Evolutionary conservation across 345 rosid species (phyloP).

Genomic region (Geranium brycei): DNA sequence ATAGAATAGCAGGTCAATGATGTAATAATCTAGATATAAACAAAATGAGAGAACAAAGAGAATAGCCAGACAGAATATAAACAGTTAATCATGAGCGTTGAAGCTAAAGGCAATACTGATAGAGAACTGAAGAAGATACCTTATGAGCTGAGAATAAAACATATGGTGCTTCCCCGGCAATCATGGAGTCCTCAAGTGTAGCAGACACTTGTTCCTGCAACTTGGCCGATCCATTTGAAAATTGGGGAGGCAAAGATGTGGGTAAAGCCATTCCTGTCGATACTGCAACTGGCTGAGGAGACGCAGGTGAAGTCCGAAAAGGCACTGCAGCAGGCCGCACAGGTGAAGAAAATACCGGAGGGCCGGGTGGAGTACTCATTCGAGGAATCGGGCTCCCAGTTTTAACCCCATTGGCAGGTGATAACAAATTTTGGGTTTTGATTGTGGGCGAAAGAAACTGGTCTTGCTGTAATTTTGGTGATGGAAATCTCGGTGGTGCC

Average conservation of each 20-base stretch:
- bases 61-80: background rate
- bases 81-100: background rate
- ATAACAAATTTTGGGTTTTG: conserved; percentile 32
- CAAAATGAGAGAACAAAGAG: background rate
- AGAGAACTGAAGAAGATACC: conserved; percentile 29
- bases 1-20: background rate
- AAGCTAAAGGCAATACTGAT: background rate
- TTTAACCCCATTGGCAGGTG: conserved; percentile 55
- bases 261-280: conserved; percentile 68
- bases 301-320: conserved; percentile 74
- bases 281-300: conserved; percentile 83
- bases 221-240: conserved; percentile 54
- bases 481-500: conserved; percentile 52
- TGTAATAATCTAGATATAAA: background rate
- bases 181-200: conserved; percentile 35
- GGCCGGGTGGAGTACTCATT: conserved; percentile 87
- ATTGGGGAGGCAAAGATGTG: conserved; percentile 62
- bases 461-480: conserved; percentile 49
- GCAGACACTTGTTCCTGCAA: conserved; percentile 41
- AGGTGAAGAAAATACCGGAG: conserved; percentile 79
- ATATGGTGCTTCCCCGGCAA: conserved; percentile 36
- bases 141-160: conserved; percentile 70
- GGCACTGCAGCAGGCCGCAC: conserved; percentile 93
- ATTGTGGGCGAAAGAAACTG: conserved; percentile 43
- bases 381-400: conserved; percentile 62